Evolutionary conservation across 768 basidiomycete genomes (phyloP), one percentile per base, ranked within the genome.

Genomic region (Coprinopsis marcescibilis): DNA sequence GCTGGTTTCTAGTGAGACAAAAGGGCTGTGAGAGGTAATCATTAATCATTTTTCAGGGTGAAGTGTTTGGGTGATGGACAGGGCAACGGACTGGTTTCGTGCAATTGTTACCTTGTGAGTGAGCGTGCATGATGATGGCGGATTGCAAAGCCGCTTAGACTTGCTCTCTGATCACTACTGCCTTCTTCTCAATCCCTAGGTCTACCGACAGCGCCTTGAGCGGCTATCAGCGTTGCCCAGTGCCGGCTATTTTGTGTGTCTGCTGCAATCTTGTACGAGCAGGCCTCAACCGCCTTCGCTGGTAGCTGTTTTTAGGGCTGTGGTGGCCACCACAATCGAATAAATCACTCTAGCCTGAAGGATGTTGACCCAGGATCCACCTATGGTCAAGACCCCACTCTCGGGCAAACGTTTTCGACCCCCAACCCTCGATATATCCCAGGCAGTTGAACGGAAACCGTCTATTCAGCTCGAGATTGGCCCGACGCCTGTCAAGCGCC

Each of bases 381-480:
- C 38, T 4, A 21, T 24, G 20, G 38, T 49, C 29, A 35, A 46
- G 20, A 49, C 52, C 20, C 48, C 54, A 29, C 40, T 59, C 54
- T 56, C 60, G 40, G 57, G 55, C 45, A 73, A 71, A 59, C 71
- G 76, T 39, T 62, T 64, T 45, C 70, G 75, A 15, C 78, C 78
- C 5, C 77, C 78, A 20, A 76, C 73, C 45, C 71, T 80, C 50
- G 71, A 75, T 29, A 61, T 80, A 38, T 54, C 61, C 13, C 57
- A 61, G 45, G 64, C 64, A 27, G 56, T 51, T 35, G 63, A 68
- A 42, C 69, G 62, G 50, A 64, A 51, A 11, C 64, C 64, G 23
- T 53, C 57, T 23, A 65, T 70, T 38, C 61, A 68, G 54, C 52
- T 71, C 29, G 69, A 70, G 55, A 56, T 62, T 3, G 65, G 64